A percentile compares a stretch with the other conserved stretches of the same genome.
Conservation (phyloP, 2,329 filamentous ascomycete species). For the Microcyclospora pomicola region DNA sequence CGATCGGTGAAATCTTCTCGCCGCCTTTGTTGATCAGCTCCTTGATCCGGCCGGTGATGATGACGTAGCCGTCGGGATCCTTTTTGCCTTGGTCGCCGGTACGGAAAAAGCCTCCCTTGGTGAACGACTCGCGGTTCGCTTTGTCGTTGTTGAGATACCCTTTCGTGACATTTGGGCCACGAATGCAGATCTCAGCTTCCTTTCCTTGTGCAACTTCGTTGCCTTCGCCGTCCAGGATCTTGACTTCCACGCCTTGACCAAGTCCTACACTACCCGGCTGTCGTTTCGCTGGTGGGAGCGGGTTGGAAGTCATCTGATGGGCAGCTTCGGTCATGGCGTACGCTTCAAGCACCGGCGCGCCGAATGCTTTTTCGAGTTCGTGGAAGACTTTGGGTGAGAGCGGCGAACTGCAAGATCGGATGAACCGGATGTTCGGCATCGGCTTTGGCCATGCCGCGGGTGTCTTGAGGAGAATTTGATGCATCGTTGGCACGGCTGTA, state of each 20-base stretch:
- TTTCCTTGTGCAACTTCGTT: conserved; percentile 52
- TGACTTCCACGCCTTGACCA: conserved; percentile 70
- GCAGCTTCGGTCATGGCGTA: conserved; percentile 90
- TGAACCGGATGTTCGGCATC: conserved; percentile 65
- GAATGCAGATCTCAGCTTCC: conserved; percentile 73
- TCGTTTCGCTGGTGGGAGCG: conserved; percentile 50
- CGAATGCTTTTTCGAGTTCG: conserved; percentile 60
- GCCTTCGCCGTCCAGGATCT: conserved; percentile 58
- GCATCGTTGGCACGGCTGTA: conserved; percentile 83
- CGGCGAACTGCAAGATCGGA: conserved; percentile 74
- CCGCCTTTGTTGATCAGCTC: conserved; percentile 85
- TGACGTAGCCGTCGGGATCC: conserved; percentile 66
- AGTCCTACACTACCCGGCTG: conserved; percentile 72
- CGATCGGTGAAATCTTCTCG: conserved; percentile 80
- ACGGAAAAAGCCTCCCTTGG: conserved; percentile 65
- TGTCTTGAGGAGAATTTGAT: conserved; percentile 71
- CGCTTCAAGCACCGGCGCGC: conserved; percentile 72
- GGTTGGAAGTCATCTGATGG: conserved; percentile 66
- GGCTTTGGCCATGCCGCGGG: conserved; percentile 46
- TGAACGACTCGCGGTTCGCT: conserved; percentile 63
- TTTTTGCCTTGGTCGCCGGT: conserved; percentile 76
- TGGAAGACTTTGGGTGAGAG: conserved; percentile 70
- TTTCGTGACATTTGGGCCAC: conserved; percentile 68
- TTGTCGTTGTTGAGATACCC: conserved; percentile 73
- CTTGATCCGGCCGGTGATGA: conserved; percentile 86